These are phyloP conservation scores for Nicotiana benthamiana DNA, from an alignment of 257 asterid genomes.

Conservation along the genomic window DNA sequence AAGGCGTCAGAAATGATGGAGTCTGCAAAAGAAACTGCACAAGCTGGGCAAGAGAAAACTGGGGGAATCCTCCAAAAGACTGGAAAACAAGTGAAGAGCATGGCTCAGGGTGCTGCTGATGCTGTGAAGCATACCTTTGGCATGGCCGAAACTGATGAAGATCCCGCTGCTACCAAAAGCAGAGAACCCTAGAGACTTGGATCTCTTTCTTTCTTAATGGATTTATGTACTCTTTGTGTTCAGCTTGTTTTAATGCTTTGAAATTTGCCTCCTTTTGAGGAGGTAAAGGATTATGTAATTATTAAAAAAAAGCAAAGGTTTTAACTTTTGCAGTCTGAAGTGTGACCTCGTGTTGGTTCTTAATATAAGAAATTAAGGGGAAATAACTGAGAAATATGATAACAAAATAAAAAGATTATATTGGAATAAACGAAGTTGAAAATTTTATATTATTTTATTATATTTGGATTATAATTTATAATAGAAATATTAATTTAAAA, in stretches of 20 bases:
- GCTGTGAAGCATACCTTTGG: conserved; percentile 57
- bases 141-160: conserved; percentile 23
- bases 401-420: no score
- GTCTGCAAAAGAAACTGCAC: conserved; percentile 50
- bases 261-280: neutral
- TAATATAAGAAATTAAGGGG: no score
- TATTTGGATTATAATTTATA: no score
- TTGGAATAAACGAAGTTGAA: no score
- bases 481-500: no score
- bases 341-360: neutral
- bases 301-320: neutral
- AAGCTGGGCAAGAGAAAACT: conserved; percentile 61
- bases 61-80: conserved; percentile 54
- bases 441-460: no score
- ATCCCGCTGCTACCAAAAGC: neutral
- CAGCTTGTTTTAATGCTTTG: neutral
- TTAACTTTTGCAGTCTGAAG: neutral
- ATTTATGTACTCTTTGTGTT: neutral
- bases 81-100: conserved; percentile 27
- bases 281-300: neutral
- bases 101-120: conserved; percentile 69
- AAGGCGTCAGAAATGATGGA: conserved; percentile 53
- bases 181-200: neutral
- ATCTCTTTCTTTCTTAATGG: neutral
- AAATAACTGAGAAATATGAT: no score